These are phyloP conservation scores for Linum usitatissimum DNA, from an alignment of 345 rosid genomes.

Conservation along the genomic window DNA sequence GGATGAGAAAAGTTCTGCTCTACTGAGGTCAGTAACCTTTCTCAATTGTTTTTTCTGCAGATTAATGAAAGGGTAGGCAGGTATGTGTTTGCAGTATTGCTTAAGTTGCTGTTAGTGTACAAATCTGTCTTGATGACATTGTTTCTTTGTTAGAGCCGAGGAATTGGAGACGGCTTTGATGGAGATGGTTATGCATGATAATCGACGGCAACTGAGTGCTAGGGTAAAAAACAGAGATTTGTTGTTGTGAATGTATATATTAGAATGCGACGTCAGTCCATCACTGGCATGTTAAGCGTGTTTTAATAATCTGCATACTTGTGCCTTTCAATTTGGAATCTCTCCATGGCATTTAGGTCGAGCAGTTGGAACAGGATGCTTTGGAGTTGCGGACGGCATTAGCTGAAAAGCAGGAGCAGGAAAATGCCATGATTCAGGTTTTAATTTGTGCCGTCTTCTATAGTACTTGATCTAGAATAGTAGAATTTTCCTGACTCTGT, in stretches of 20 bases:
- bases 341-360: conserved; percentile 51
- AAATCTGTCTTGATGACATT: neutral
- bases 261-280: neutral
- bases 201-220: conserved; percentile 88
- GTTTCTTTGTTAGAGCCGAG: conserved; percentile 59
- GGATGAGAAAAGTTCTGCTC: conserved; percentile 92
- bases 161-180: conserved; percentile 98
- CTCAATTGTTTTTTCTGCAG: neutral
- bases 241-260: neutral
- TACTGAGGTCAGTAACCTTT: conserved; percentile 52
- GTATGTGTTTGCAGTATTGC: neutral
- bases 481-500: neutral
- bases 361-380: conserved; percentile 74
- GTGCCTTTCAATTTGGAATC: conserved; percentile 6
- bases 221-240: conserved; percentile 33
- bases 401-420: conserved; percentile 97
- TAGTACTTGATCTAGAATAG: neutral
- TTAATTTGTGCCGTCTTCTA: conserved; percentile 8
- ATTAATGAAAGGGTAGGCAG: neutral
- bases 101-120: no score
- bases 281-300: neutral
- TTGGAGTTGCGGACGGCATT: conserved; percentile 59
- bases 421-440: conserved; percentile 97
- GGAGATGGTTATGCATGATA: conserved; percentile 99
- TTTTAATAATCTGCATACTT: neutral